Conservation (phyloP, 345 rosid genomes). For the Aethionema arabicum region DNA sequence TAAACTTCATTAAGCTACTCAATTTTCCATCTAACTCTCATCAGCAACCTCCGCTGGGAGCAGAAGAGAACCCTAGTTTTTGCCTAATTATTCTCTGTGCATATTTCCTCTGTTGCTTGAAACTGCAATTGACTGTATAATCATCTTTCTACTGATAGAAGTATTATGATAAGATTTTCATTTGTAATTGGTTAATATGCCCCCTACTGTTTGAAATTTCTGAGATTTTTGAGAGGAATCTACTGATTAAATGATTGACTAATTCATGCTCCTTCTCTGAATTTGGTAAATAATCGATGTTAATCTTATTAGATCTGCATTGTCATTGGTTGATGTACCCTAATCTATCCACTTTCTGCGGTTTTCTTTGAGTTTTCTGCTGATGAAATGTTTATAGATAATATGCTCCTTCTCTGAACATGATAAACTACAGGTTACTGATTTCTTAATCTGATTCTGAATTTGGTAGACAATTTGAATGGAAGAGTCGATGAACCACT, state of each 20-base stretch:
- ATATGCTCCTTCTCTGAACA: background rate
- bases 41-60: constrained; percentile 1
- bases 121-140: background rate
- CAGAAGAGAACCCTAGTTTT: background rate
- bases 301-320: constrained; percentile 12
- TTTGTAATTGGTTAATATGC: background rate
- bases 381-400: background rate
- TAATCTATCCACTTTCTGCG: background rate
- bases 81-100: background rate
- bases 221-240: background rate
- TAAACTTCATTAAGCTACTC: background rate
- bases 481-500: constrained; percentile 79
- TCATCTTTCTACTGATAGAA: background rate
- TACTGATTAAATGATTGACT: background rate
- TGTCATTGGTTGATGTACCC: background rate
- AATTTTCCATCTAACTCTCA: background rate
- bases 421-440: constrained; percentile 1
- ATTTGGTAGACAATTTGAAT: constrained; percentile 56
- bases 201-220: background rate
- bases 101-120: constrained; percentile 16
- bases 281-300: background rate
- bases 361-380: background rate
- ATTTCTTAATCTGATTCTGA: background rate
- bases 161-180: constrained; percentile 6
- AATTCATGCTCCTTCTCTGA: background rate